These are phyloP conservation scores for Rosa chinensis DNA, from an alignment of 306 rosid species.

Conservation along the genomic window DNA sequence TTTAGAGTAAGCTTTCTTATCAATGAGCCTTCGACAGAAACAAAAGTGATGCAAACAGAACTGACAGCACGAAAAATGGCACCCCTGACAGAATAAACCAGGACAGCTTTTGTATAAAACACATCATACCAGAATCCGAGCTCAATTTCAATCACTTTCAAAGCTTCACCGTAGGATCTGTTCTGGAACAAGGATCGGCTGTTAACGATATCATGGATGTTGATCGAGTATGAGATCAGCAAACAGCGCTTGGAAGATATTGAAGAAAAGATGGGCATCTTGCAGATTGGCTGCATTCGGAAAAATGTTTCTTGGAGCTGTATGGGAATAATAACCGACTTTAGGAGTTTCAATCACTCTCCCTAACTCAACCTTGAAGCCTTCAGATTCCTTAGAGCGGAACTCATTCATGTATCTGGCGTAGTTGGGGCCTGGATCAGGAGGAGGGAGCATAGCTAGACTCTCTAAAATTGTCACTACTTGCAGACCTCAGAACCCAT, in stretches of 20 bases:
- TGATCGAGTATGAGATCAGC: constrained; percentile 41
- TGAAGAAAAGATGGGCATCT: constrained; percentile 23
- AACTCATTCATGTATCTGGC: constrained; percentile 30
- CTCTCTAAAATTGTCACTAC: constrained; percentile 31
- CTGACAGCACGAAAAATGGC: constrained; percentile 18
- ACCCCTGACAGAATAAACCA: constrained; percentile 14
- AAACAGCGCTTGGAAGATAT: constrained; percentile 28
- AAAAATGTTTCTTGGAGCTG: neutral
- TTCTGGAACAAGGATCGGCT: constrained; percentile 22
- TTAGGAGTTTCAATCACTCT: neutral
- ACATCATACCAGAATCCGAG: constrained; percentile 48
- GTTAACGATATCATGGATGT: constrained; percentile 22
- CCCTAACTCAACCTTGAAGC: constrained; percentile 1
- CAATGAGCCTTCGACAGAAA: constrained; percentile 3
- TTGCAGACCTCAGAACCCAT: constrained; percentile 32
- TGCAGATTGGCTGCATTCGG: neutral
- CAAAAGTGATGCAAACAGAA: neutral
- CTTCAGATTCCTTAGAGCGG: constrained; percentile 22
- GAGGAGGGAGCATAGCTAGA: constrained; percentile 25
- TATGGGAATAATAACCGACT: neutral
- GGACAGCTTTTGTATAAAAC: constrained; percentile 41
- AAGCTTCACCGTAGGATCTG: constrained; percentile 1
- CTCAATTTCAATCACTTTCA: constrained; percentile 41
- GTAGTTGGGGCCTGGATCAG: constrained; percentile 42
- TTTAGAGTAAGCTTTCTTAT: constrained; percentile 6